phyloP scores from a whole-genome alignment of 108 stramenopile species.

The Nitzschia inconspicua region DNA sequence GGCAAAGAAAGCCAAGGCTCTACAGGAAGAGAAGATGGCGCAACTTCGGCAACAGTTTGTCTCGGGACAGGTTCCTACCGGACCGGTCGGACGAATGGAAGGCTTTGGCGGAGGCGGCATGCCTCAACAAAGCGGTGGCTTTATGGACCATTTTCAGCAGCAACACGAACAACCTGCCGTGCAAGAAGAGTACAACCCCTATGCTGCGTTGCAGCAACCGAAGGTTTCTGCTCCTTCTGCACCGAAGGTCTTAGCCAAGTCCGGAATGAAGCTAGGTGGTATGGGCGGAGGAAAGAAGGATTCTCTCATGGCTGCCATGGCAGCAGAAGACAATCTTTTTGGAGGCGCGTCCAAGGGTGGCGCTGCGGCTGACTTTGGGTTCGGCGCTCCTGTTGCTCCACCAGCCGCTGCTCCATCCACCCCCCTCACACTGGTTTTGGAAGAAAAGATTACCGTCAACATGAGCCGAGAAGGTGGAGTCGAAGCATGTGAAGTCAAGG shows the following conservation, averaged over 20 bases:
- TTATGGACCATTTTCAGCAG: conserved; percentile 38
- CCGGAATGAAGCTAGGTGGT: conserved; percentile 90
- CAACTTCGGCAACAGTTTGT: conserved; percentile 70
- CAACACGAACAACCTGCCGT: conserved; percentile 6
- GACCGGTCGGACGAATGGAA: conserved; percentile 63
- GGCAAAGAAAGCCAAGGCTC: conserved; percentile 84
- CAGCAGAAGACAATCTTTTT: conserved; percentile 92
- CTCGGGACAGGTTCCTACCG: conserved; percentile 50
- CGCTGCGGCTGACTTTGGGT: conserved; percentile 41
- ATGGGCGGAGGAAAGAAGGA: conserved; percentile 67
- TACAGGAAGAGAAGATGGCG: conserved; percentile 83
- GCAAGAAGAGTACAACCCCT: conserved; percentile 35
- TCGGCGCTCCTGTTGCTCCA: conserved; percentile 42
- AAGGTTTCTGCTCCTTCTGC: conserved; percentile 28
- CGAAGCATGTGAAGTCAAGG: conserved; percentile 93
- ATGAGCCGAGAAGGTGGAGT: conserved; percentile 95
- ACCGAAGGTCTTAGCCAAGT: conserved; percentile 79
- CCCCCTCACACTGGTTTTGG: conserved; percentile 84
- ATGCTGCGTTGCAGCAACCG: conserved; percentile 47
- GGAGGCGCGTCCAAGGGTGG: conserved; percentile 37
- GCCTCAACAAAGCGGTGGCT: conserved; percentile 30
- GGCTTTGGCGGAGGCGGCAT: conserved; percentile 62
- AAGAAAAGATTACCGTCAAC: conserved; percentile 87
- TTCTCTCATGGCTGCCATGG: conserved; percentile 91
- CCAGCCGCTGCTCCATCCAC: conserved; percentile 72